Percentiles rank a stretch among this genome's conserved stretches.
phyloP scores from a whole-genome alignment of 2,329 filamentous ascomycete genomes.

The Claviceps paspali region DNA sequence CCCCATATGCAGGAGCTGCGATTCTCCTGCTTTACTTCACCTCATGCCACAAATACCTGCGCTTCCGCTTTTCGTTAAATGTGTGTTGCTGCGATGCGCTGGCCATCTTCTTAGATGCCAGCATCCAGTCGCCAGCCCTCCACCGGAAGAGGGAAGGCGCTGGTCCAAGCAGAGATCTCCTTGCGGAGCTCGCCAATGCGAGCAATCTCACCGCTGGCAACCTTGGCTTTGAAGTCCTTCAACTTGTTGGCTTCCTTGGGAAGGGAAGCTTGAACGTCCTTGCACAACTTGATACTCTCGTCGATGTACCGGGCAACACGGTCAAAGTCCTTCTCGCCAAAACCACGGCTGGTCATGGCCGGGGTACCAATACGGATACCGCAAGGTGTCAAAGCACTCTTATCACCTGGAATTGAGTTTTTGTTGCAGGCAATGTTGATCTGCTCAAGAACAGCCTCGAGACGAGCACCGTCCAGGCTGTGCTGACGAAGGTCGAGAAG shows the following conservation, averaged over 20 bases:
- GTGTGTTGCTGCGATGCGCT: not conserved
- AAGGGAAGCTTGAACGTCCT: conserved; percentile 67
- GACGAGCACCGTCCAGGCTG: conserved; percentile 72
- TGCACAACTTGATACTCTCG: conserved; percentile 59
- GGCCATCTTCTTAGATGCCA: conserved; percentile 32
- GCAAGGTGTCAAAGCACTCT: conserved; percentile 81
- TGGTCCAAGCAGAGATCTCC: conserved; percentile 81
- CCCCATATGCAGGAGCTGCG: conserved; percentile 2
- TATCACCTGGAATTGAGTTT: conserved; percentile 94
- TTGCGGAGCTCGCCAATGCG: conserved; percentile 77
- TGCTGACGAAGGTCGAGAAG: conserved; percentile 83
- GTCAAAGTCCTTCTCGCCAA: conserved; percentile 74
- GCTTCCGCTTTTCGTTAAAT: not conserved
- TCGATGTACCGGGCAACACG: conserved; percentile 68
- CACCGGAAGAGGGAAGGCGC: conserved; percentile 82
- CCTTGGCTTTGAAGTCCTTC: conserved; percentile 97
- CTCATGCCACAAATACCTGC: not conserved
- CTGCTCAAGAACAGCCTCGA: conserved; percentile 79
- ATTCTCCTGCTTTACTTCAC: conserved; percentile 2
- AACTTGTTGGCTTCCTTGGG: conserved; percentile 98
- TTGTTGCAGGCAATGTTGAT: conserved; percentile 98
- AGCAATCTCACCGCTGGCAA: conserved; percentile 58
- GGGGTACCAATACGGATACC: conserved; percentile 90
- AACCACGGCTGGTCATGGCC: conserved; percentile 95
- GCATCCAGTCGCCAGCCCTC: conserved; percentile 52